These are phyloP conservation scores for Avicennia marina DNA, from an alignment of 257 asterid genomes.

Conservation along the genomic window DNA sequence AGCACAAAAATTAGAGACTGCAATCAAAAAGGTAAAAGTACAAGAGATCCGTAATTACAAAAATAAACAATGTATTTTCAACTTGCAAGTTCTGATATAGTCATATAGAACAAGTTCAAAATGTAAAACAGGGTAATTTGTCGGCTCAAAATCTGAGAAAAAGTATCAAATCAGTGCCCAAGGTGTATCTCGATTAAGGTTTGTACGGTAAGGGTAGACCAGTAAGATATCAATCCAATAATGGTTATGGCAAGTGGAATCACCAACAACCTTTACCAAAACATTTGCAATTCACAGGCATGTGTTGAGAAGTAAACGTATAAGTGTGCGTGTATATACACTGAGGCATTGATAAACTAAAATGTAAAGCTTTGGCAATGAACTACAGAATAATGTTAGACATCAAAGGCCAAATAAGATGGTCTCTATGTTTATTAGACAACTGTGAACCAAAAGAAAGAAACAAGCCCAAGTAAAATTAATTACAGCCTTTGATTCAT, in stretches of 20 bases:
- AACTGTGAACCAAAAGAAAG: background rate
- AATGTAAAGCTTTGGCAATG: background rate
- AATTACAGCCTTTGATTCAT: background rate
- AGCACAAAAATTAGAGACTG: background rate
- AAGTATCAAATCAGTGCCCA: background rate
- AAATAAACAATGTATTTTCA: no score
- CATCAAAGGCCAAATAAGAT: background rate
- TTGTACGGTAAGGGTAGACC: slow-evolving; percentile 1
- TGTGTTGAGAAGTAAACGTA: background rate
- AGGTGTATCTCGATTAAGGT: background rate
- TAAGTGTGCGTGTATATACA: background rate
- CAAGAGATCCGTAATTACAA: no score
- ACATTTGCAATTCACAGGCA: background rate
- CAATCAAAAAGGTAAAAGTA: slow-evolving; percentile 12
- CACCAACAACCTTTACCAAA: background rate
- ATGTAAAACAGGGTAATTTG: slow-evolving; percentile 1
- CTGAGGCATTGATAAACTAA: slow-evolving; percentile 7
- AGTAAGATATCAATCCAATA: background rate
- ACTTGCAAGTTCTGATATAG: no score
- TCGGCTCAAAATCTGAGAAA: background rate
- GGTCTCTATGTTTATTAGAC: background rate
- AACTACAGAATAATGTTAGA: background rate
- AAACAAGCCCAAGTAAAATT: background rate
- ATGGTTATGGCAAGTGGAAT: slow-evolving; percentile 3
- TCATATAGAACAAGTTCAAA: background rate